phyloP scores from a whole-genome alignment of 2,329 filamentous ascomycete genomes.

The Colletotrichum zoysiae region DNA sequence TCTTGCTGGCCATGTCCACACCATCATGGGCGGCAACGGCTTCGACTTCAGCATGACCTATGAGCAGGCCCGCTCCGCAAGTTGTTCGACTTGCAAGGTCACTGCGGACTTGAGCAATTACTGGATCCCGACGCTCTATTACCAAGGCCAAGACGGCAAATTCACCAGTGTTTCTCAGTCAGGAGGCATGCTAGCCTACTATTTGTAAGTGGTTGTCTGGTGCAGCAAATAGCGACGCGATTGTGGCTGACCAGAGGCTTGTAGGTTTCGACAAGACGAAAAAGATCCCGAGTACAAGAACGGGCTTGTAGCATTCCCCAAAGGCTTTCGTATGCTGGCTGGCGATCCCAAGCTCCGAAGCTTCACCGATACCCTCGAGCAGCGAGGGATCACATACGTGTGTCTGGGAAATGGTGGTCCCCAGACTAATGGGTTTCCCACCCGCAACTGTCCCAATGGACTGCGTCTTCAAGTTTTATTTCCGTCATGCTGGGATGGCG shows the following conservation, averaged over 20 bases:
- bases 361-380: conserved; percentile 58
- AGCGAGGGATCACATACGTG: conserved; percentile 66
- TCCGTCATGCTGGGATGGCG: conserved; percentile 73
- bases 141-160: conserved; percentile 65
- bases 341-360: conserved; percentile 63
- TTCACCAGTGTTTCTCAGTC: conserved; percentile 59
- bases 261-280: conserved; percentile 56
- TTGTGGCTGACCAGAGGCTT: neutral
- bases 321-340: conserved; percentile 74
- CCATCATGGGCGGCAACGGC: conserved; percentile 71
- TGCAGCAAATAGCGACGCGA: conserved; percentile 4
- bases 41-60: conserved; percentile 69
- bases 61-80: conserved; percentile 62
- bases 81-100: conserved; percentile 75
- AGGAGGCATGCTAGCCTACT: conserved; percentile 64
- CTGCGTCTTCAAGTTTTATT: conserved; percentile 68
- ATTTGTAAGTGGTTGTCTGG: conserved; percentile 55
- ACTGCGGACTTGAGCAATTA: conserved; percentile 74
- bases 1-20: conserved; percentile 69
- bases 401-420: conserved; percentile 63
- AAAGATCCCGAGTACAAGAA: conserved; percentile 55
- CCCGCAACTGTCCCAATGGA: conserved; percentile 65
- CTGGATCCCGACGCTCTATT: conserved; percentile 72
- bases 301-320: conserved; percentile 69
- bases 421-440: conserved; percentile 66